phyloP scores from a whole-genome alignment of 345 rosid genomes.

The Eucalyptus lansdowneana region DNA sequence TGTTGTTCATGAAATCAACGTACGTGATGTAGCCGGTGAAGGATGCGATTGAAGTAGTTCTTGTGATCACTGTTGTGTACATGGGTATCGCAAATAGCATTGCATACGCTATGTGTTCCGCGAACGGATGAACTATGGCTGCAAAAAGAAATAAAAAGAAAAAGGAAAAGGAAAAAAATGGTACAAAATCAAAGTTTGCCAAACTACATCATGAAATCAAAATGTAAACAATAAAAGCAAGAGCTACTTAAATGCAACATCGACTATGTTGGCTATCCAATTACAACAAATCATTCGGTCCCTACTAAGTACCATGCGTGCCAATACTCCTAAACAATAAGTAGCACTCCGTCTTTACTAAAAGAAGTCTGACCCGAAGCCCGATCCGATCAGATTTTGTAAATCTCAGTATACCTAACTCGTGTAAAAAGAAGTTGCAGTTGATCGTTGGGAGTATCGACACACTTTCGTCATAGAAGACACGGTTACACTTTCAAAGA shows the following conservation, averaged over 20 bases:
- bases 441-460: background rate
- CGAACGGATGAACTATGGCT: constrained; percentile 51
- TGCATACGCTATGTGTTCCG: constrained; percentile 25
- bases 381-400: background rate
- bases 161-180: background rate
- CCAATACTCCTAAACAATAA: background rate
- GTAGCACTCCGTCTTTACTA: background rate
- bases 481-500: background rate
- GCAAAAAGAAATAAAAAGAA: background rate
- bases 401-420: background rate
- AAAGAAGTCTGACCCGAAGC: background rate
- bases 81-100: constrained; percentile 20
- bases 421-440: background rate
- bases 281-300: background rate
- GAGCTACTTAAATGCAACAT: background rate
- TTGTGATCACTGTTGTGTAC: background rate
- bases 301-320: no score
- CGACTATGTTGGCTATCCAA: background rate
- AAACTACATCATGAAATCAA: background rate
- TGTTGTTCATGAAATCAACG: constrained; percentile 30
- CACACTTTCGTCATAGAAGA: background rate
- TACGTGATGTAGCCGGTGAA: constrained; percentile 2
- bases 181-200: background rate
- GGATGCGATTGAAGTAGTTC: constrained; percentile 8
- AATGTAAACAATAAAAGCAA: background rate